Base-by-base conservation (phyloP, 2,329 filamentous ascomycete species). In the Alternaria sp. region DNA sequence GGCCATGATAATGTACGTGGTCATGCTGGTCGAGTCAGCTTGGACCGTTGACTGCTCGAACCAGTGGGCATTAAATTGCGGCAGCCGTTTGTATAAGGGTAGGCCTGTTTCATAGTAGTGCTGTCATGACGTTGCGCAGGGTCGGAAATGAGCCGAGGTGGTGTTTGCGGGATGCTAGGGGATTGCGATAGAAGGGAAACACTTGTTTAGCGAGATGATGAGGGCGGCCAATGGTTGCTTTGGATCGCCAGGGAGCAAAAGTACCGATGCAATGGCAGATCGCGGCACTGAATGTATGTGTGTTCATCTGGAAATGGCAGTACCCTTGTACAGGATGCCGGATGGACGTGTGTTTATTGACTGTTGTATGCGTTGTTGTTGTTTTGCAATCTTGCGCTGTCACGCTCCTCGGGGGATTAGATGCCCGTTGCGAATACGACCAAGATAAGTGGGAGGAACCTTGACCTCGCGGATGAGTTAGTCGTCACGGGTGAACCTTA, bases 81-180 rank as follows among this genome's bases (percentile, higher is more conserved):
- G 32, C 20, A 57, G 34, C 20, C 26, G 28, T 20, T 41, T 46
- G 47, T 41, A 47, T 36, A 18, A 57, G 26, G 53, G 39, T 42
- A 41, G 52, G 39, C 52, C 52, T 51, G 57, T 36, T 54, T 54
- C n/a, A 38, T 8, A 36, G 41, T 34, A 47, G 51, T 44, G 36
- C 9, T 42, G 38, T 51, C 44, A 54, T 36, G 51, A 59, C 36
- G 56, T 49, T 14, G 34, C 39, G 57, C 14, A 42, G 18, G 30
- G 28, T 39, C 34, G 57, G 53, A 57, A 46, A 60, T 56, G 57
- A 60, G 39, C 53, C 42, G 46, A 44, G 26, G 34, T 41, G 57
- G 41, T 56, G 41, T 43, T 42, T 60, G 53, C 53, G 42, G 51
- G 32, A 44, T 36, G 51, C 30, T 16, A 43, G 53, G 54, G 42